phyloP scores from a whole-genome alignment of 129 eudicot species.

The Artemisia tridentata region DNA sequence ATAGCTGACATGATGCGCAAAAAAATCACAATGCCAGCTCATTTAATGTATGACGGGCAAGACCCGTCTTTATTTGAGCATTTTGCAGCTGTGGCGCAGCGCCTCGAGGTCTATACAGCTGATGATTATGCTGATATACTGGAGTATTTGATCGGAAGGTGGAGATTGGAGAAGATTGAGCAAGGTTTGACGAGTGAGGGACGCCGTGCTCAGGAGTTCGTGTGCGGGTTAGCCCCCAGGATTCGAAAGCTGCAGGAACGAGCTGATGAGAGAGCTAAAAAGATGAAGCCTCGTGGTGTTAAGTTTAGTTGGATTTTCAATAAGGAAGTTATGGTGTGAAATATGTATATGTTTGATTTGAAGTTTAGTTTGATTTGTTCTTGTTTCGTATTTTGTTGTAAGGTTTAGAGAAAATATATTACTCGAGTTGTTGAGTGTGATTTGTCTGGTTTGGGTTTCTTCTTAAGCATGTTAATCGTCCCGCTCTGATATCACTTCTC shows the following conservation, averaged over 20 bases:
- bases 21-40: conserved; percentile 53
- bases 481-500: too few species aligned
- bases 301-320: conserved; percentile 61
- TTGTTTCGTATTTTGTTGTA: too few species aligned
- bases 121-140: conserved; percentile 50
- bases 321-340: conserved; percentile 35
- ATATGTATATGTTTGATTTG: neutral
- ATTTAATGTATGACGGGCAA: conserved; percentile 46
- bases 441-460: too few species aligned
- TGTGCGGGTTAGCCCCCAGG: conserved; percentile 52
- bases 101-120: conserved; percentile 37
- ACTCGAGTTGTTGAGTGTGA: too few species aligned
- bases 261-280: conserved; percentile 40
- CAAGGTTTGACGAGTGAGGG: conserved; percentile 40
- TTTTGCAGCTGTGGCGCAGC: conserved; percentile 34
- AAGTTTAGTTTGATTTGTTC: too few species aligned
- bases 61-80: conserved; percentile 42
- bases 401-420: too few species aligned
- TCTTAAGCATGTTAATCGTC: too few species aligned
- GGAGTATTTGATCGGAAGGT: conserved; percentile 41
- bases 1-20: conserved; percentile 45
- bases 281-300: conserved; percentile 26
- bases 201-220: conserved; percentile 48
- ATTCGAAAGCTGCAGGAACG: conserved; percentile 51
- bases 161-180: conserved; percentile 44